Evolutionary conservation across 208 protist genomes (phyloP), one percentile per base, ranked within the genome.

Genomic region (Borovskyia barvae): DNA sequence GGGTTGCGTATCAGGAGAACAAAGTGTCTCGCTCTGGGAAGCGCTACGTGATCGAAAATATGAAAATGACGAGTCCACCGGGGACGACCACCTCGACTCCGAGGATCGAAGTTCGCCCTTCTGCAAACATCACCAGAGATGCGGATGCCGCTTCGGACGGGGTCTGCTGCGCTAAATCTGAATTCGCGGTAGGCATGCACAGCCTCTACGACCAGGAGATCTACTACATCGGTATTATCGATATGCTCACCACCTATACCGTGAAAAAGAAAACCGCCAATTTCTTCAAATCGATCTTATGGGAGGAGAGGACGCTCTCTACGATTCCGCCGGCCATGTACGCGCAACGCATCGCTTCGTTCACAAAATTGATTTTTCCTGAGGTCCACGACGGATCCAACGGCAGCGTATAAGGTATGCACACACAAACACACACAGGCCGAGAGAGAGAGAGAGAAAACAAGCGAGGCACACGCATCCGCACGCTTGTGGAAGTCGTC

Each of bases 151-250:
- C 37, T 5, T 14, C 65, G 12, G 35, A n/a, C 19, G 22, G n/a
- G 9, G 11, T 14, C n/a, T 64, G 15, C n/a, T 43, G 9, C 9
- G 14, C 2, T 17, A 12, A 30, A 24, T 65, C 73, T 11, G 59
- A 81, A 20, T 92, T 86, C 42, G 62, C 49, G 3, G 50, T 63
- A 19, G 82, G 85, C 12, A 67, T 95, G 22, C 56, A 48, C 42
- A 92, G 85, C 61, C 24, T 92, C 19, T 63, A 77, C 49, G 69
- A 83, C 20, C 75, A 92, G 59, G 89, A 95, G 52, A 57, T 82
- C 1, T 95, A 93, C 64, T 95, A 89, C 58, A 82, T 95, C 56
- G 89, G 89, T 22, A 77, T 95, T 30, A 95, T 95, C 49, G 89
- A 95, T 59, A 78, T 90, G 51, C 72, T 95, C 26, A 93, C 89